Base-by-base conservation (phyloP, 495 filamentous ascomycete species). In the Hypoxylon fuscum region DNA sequence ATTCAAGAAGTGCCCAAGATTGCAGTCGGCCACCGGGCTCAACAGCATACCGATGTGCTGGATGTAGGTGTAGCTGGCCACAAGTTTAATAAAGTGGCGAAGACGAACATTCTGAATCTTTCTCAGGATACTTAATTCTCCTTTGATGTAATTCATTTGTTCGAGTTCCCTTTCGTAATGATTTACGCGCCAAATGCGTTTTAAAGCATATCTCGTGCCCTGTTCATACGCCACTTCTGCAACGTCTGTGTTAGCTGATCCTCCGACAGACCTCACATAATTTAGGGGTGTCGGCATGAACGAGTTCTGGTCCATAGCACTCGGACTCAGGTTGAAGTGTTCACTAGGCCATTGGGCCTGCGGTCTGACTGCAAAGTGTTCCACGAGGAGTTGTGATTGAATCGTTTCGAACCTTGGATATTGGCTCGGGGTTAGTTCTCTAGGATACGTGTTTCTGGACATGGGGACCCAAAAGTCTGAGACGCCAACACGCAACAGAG, bases 21-120 rank as follows among this genome's bases (percentile, higher is more conserved):
- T 65, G 37, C 34, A 59, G n/a, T 77, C 69, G 15, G 74, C 62
- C 45, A 77, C 67, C 22, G 76, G 76, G 10, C 57, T 40, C 55
- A 76, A 68, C 3, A 76, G 59, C 10, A 76, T 27, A 15, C 58
- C 73, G 27, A 75, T 31, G 21, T 67, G 68, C 15, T 58, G 64
- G 3, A 55, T 41, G 42, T 77, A 69, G 3, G 75, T 73, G 50
- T 76, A 77, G 40, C 68, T 72, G 38, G 57, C 66, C 22, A 73
- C 48, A 32, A 51, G 18, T 43, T 15, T 34, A 29, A 43, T 15
- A 17, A 20, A 43, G 14, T 43, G 40, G n/a, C 3, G 4, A 3
- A 34, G 3, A 2, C 2, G 8, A 23, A 43, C 40, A 12, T 23
- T 11, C 10, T 15, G 40, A 8, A 43, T 43, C 40, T 23, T 18